Evolutionary conservation across 495 filamentous ascomycete genomes (phyloP), one percentile per base, ranked within the genome.

Genomic region (Hypoxylon subgilvum): DNA sequence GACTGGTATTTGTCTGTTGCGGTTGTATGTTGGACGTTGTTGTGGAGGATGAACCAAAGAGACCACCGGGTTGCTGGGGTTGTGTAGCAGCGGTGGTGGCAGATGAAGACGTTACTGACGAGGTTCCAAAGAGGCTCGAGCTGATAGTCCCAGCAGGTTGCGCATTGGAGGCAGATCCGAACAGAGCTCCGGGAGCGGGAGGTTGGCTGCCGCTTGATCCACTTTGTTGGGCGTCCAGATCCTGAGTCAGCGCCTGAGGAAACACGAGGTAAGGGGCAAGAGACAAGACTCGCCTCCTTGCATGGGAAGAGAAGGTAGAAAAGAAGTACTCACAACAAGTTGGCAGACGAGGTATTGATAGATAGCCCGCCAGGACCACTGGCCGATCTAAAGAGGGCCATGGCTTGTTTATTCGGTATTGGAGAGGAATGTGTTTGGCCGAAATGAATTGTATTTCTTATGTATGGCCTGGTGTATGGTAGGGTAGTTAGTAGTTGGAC

Each of bases 291-390:
- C 39, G 32, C 27, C 4, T 30, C 21, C 22, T 3, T 42, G 41
- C 41, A 48, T 32, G 28, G 28, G 6, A 31, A 12, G 39, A 47
- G 19, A 34, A 16, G 36, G 38, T 34, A 21, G 21, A 27, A 27
- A 40, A 40, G 13, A 17, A 7, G 38, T 49, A 77, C 77, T 66
- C 63, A 91, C 67, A 89, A 80, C 31, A 88, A 79, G 73, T 87
- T 89, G 49, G 87, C 83, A 28, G 84, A 79, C 36, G 76, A 82
- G n/a, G 89, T 94, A 69, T 90, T 92, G 68, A 94, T 88, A 52
- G 84, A 89, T 48, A 92, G 77, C 48, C 84, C 86, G 14, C 78
- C 81, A 18, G 87, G 82, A 56, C 86, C 82, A 74, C 87, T 91
- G 35, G 82, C 77, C 31, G 86, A 86, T 65, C 83, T 77, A 53